These are phyloP conservation scores for Colletotrichum sp. DNA, from an alignment of 2,329 filamentous ascomycete genomes.

Conservation along the genomic window DNA sequence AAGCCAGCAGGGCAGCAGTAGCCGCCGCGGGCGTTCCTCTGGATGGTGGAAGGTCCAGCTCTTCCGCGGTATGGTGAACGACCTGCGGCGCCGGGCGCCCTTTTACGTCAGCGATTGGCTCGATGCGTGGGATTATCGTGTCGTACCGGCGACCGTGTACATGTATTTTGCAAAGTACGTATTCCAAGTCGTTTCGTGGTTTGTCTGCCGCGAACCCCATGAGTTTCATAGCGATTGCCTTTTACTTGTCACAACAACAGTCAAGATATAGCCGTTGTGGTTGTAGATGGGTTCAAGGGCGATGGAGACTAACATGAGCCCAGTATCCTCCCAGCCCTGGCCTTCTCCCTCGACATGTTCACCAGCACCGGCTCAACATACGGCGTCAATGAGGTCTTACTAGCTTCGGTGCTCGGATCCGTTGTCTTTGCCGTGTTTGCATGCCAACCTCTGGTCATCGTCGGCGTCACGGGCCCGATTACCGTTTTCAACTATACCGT, in stretches of 20 bases:
- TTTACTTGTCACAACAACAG: not conserved
- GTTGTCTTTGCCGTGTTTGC: conserved; percentile 82
- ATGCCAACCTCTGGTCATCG: conserved; percentile 87
- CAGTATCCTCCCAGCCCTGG: conserved; percentile 85
- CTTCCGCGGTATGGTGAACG: conserved; percentile 81
- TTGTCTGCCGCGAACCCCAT: not conserved
- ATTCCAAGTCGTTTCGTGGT: not conserved
- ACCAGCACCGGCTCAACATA: conserved; percentile 84
- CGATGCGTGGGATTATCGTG: conserved; percentile 90
- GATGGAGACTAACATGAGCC: conserved; percentile 9
- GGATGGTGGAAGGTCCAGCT: conserved; percentile 77
- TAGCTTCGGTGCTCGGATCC: conserved; percentile 82
- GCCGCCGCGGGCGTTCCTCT: not conserved
- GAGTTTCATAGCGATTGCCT: not conserved
- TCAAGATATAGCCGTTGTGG: not conserved
- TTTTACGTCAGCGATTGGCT: conserved; percentile 84
- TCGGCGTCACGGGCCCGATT: conserved; percentile 90
- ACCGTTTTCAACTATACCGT: conserved; percentile 96
- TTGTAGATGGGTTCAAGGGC: not conserved
- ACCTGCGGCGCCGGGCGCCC: conserved; percentile 75
- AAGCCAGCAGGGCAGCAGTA: not conserved
- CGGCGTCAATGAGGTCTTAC: conserved; percentile 89
- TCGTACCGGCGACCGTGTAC: conserved; percentile 85
- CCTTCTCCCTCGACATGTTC: conserved; percentile 94
- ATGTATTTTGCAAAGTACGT: conserved; percentile 94